Conservation (phyloP, 2,329 filamentous ascomycete species). For the Trichoderma koningii region DNA sequence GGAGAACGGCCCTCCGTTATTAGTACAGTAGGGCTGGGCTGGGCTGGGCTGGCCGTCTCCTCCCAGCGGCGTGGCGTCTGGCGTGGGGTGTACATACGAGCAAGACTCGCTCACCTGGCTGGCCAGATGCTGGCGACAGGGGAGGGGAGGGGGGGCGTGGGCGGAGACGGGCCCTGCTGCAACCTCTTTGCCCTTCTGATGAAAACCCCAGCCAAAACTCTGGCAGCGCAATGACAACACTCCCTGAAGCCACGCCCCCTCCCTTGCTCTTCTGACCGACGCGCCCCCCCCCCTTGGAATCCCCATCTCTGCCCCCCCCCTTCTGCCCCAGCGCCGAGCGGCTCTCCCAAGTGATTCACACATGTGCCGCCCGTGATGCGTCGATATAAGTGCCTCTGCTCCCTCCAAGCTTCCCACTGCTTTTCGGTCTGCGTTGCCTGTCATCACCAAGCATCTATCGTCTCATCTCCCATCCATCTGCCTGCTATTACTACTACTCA, state of each 20-base stretch:
- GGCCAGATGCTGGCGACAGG: background rate
- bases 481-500: too few species aligned
- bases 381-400: conserved; percentile 30
- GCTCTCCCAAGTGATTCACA: conserved; percentile 28
- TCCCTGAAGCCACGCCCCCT: conserved; percentile 21
- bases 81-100: background rate
- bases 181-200: conserved; percentile 24
- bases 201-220: conserved; percentile 13
- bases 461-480: background rate
- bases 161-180: conserved; percentile 8
- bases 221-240: conserved; percentile 17
- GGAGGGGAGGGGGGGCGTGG: conserved; percentile 6
- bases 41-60: conserved; percentile 3
- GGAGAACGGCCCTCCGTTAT: background rate
- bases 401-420: conserved; percentile 23
- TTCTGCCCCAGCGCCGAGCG: conserved; percentile 22
- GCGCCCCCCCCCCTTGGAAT: background rate
- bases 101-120: too few species aligned
- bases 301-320: conserved; percentile 23
- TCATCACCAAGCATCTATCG: conserved; percentile 18
- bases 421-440: conserved; percentile 13
- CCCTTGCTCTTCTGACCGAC: background rate
- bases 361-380: conserved; percentile 32
- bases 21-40: background rate
- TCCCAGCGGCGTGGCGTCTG: conserved; percentile 13